A percentile compares a stretch with the other conserved stretches of the same genome.
These are phyloP conservation scores for Heritiera fomes DNA, from an alignment of 345 rosid genomes.

Conservation along the genomic window DNA sequence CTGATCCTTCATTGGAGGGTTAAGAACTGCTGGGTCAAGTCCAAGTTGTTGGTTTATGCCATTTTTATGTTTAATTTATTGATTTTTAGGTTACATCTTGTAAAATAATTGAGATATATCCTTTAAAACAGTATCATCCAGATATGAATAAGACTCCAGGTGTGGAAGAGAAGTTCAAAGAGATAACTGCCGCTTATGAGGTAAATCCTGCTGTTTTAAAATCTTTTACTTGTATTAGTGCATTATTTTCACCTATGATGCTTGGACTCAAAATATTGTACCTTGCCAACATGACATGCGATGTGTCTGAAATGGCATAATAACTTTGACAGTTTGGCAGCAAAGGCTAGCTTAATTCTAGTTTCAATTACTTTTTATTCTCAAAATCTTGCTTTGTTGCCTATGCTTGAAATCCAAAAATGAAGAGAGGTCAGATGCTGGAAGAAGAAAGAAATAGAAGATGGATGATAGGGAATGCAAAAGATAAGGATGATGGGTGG, in stretches of 20 bases:
- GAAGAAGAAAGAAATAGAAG: not conserved
- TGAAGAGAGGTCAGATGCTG: not conserved
- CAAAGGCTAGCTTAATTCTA: not conserved
- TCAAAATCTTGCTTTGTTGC: not conserved
- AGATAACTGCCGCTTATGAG: conserved; percentile 98
- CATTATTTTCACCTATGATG: not conserved
- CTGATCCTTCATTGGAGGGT: not conserved
- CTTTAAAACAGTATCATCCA: conserved; percentile 76
- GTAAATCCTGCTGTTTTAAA: conserved; percentile 37
- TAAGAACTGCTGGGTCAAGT: not conserved
- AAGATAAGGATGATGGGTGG: not conserved
- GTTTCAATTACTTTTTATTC: not conserved
- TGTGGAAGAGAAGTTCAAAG: conserved; percentile 91
- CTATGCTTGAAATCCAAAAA: not conserved
- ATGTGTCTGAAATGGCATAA: not conserved
- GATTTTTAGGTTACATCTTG: conserved; percentile 14
- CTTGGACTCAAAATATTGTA: not conserved
- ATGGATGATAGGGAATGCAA: not conserved
- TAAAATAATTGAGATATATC: conserved; percentile 20
- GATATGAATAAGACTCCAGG: conserved; percentile 79
- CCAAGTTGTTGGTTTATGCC: not conserved
- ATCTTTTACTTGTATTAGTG: not conserved
- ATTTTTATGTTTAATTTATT: not conserved
- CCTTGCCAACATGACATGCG: not conserved
- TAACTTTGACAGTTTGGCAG: not conserved